These are phyloP conservation scores for Colletotrichum eleusines DNA, from an alignment of 2,329 filamentous ascomycete species.

Conservation along the genomic window DNA sequence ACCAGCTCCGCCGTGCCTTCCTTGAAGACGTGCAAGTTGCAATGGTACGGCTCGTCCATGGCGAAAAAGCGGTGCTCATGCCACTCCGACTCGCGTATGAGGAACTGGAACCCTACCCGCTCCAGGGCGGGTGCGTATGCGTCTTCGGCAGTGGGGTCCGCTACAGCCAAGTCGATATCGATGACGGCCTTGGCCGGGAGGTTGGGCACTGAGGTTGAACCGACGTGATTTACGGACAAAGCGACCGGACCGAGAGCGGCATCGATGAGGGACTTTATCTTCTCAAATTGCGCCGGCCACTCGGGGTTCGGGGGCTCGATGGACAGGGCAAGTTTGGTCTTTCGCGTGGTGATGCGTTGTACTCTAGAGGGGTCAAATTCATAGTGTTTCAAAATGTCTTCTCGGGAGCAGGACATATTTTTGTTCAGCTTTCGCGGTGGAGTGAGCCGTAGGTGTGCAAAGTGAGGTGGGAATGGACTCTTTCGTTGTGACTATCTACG, in stretches of 20 bases:
- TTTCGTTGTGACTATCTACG: neutral
- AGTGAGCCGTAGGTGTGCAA: neutral
- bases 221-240: conserved; percentile 58
- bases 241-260: conserved; percentile 51
- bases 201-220: conserved; percentile 63
- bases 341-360: conserved; percentile 47
- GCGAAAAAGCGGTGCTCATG: conserved; percentile 62
- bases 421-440: neutral
- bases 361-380: conserved; percentile 43
- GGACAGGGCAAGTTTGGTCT: conserved; percentile 43
- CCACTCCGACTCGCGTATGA: conserved; percentile 60
- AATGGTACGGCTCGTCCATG: conserved; percentile 49
- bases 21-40: conserved; percentile 64
- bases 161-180: conserved; percentile 63
- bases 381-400: conserved; percentile 47
- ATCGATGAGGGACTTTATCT: conserved; percentile 50
- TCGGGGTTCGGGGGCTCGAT: conserved; percentile 53
- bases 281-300: conserved; percentile 52
- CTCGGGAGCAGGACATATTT: conserved; percentile 39
- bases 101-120: conserved; percentile 58
- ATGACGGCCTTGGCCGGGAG: conserved; percentile 65
- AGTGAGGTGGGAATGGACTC: neutral
- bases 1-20: conserved; percentile 56
- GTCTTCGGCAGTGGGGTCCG: conserved; percentile 54
- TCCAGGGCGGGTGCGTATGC: conserved; percentile 59